Conservation (phyloP, 1,284 basidiomycete species). For the Boletus nobilissimus region DNA sequence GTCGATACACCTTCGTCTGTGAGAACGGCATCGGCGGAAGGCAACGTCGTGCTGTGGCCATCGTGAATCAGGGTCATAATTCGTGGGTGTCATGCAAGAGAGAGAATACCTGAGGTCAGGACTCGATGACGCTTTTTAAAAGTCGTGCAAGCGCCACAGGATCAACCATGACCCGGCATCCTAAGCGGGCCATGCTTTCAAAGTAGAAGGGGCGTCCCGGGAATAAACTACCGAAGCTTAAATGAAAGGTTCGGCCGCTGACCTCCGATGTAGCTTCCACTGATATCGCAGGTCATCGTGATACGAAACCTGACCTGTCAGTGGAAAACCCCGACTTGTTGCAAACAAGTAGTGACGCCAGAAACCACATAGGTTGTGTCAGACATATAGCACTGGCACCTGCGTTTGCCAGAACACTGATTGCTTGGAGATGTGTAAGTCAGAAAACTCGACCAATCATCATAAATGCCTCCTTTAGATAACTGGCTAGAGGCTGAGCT, state of each 20-base stretch:
- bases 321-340: neutral
- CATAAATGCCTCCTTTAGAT: neutral
- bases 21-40: neutral
- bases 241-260: constrained; percentile 23
- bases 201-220: neutral
- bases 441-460: neutral
- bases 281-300: neutral
- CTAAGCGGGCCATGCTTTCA: neutral
- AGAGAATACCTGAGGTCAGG: neutral
- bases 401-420: neutral
- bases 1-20: neutral
- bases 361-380: neutral
- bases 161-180: neutral
- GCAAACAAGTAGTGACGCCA: neutral
- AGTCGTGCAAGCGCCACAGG: neutral
- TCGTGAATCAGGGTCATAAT: constrained; percentile 25
- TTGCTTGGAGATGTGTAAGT: neutral
- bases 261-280: constrained; percentile 3
- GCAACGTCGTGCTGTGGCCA: neutral
- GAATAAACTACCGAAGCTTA: neutral
- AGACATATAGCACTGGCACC: neutral
- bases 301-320: neutral
- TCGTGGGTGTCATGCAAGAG: constrained; percentile 12
- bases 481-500: neutral
- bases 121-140: constrained; percentile 19